Percentiles rank a stretch among this genome's conserved stretches.
These are phyloP conservation scores for Penicillium coffeae DNA, from an alignment of 495 filamentous ascomycete genomes.

Conservation along the genomic window DNA sequence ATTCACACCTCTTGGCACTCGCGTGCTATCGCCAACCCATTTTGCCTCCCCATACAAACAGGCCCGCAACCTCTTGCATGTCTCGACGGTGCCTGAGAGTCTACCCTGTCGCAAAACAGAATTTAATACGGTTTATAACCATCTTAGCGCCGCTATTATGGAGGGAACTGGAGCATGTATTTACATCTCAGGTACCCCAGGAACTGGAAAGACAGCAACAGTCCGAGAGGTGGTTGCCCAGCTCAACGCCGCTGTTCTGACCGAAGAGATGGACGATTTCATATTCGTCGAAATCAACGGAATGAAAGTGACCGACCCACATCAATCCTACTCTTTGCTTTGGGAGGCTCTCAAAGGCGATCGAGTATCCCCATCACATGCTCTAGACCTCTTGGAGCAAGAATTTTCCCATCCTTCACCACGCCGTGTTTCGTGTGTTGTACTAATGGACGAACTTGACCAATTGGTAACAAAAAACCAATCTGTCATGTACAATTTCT, in stretches of 20 bases:
- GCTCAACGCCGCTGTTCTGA: slow-evolving; percentile 75
- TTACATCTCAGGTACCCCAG: slow-evolving; percentile 98
- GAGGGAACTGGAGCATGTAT: slow-evolving; percentile 93
- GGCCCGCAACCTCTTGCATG: slow-evolving; percentile 84
- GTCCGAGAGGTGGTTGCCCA: slow-evolving; percentile 92
- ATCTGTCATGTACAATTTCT: slow-evolving; percentile 99
- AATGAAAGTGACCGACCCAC: slow-evolving; percentile 98
- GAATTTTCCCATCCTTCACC: slow-evolving; percentile 91
- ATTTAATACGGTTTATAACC: slow-evolving; percentile 85
- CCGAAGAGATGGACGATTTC: slow-evolving; percentile 96
- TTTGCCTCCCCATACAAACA: slow-evolving; percentile 85
- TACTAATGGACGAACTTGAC: slow-evolving; percentile 98
- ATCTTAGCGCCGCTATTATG: slow-evolving; percentile 90
- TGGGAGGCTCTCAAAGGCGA: slow-evolving; percentile 97
- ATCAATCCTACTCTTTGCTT: slow-evolving; percentile 90
- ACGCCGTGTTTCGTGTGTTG: slow-evolving; percentile 89
- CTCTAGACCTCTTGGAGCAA: slow-evolving; percentile 80
- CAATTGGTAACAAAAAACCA: slow-evolving; percentile 97
- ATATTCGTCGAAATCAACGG: slow-evolving; percentile 99
- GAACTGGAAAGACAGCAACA: slow-evolving; percentile 98
- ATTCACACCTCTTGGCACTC: slow-evolving; percentile 89
- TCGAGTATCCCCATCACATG: slow-evolving; percentile 86
- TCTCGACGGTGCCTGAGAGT: slow-evolving; percentile 82
- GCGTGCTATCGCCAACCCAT: slow-evolving; percentile 72
- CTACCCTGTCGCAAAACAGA: slow-evolving; percentile 91